Evolutionary conservation across 352 stramenopile species (phyloP).

Genomic region (Phytophthora pistaciae): DNA sequence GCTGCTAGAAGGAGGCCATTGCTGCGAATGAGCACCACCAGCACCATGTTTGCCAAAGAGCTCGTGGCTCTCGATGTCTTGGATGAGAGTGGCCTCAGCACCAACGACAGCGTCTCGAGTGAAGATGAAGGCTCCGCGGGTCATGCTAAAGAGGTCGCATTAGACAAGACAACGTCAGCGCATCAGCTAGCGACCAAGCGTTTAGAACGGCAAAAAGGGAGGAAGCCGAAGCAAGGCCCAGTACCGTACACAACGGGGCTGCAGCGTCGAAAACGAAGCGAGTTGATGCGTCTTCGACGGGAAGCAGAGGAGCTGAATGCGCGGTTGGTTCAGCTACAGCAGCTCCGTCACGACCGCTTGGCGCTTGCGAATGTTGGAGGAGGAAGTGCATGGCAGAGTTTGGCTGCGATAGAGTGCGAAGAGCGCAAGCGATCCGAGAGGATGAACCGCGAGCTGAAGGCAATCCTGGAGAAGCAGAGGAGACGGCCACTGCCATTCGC

Average conservation of each 20-base stretch:
- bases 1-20: neutral
- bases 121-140: neutral
- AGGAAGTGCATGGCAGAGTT: constrained; percentile 9
- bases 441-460: constrained; percentile 29
- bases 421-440: constrained; percentile 24
- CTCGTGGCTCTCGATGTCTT: neutral
- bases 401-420: constrained; percentile 10
- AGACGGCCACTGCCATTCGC: constrained; percentile 6
- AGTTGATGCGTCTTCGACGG: constrained; percentile 8
- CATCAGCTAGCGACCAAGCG: neutral
- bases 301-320: constrained; percentile 10
- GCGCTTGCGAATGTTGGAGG: neutral
- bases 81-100: neutral
- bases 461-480: constrained; percentile 20
- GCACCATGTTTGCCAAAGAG: neutral
- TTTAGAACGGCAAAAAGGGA: neutral
- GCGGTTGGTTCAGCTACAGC: constrained; percentile 4
- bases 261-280: constrained; percentile 19
- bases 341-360: constrained; percentile 9
- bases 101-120: neutral
- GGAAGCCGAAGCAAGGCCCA: neutral
- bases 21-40: neutral
- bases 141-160: neutral
- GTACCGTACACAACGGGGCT: constrained; percentile 20
- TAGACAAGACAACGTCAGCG: neutral